Percentiles rank a stretch among this genome's conserved stretches.
phyloP scores from a whole-genome alignment of 176 grass and related monocot genomes.

The Oryza australiensis region DNA sequence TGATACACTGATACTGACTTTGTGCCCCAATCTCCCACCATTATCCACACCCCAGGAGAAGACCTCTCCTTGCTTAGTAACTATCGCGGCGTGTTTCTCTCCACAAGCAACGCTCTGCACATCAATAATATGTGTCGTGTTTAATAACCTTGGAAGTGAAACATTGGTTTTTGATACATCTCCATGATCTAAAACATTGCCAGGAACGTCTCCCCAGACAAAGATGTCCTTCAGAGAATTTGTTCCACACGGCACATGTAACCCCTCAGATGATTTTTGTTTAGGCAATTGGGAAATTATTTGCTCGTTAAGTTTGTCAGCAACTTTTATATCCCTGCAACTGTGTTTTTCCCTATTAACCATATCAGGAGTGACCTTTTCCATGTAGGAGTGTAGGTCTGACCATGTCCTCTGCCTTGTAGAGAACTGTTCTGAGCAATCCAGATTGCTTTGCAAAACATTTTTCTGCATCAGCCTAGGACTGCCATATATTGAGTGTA shows the following conservation, averaged over 20 bases:
- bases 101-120: constrained; percentile 74
- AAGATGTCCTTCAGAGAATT: constrained; percentile 85
- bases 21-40: constrained; percentile 71
- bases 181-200: constrained; percentile 44
- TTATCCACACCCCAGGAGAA: constrained; percentile 91
- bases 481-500: constrained; percentile 82
- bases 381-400: constrained; percentile 76
- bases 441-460: constrained; percentile 51
- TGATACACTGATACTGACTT: constrained; percentile 51
- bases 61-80: constrained; percentile 91
- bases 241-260: constrained; percentile 38
- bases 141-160: constrained; percentile 80
- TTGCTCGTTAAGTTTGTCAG: constrained; percentile 44
- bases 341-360: constrained; percentile 44
- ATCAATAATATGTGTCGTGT: constrained; percentile 60
- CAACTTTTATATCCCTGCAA: constrained; percentile 41
- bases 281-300: constrained; percentile 51
- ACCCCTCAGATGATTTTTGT: constrained; percentile 45
- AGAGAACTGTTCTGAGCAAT: constrained; percentile 76
- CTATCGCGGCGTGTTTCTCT: constrained; percentile 76
- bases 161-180: constrained; percentile 47
- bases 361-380: constrained; percentile 67
- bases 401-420: constrained; percentile 66
- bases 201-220: constrained; percentile 72
- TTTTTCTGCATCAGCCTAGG: constrained; percentile 62